Evolutionary conservation across 2,329 filamentous ascomycete species (phyloP).

Genomic region (Xylariaceae sp.): DNA sequence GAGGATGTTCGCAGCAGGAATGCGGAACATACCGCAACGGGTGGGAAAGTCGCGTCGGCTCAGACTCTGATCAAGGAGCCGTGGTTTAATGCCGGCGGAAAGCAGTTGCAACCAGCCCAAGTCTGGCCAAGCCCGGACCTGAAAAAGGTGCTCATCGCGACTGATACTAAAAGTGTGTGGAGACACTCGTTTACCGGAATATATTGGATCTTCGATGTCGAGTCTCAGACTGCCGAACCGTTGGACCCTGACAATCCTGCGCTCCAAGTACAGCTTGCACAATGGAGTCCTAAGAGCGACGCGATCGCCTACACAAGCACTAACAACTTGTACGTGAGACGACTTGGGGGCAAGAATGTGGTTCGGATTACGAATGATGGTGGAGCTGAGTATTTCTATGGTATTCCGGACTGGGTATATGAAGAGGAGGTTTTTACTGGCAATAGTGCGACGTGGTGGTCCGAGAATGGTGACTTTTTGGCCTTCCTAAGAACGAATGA

Average conservation of each 20-base stretch:
- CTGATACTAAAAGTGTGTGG: conserved; percentile 76
- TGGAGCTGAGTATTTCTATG: conserved; percentile 87
- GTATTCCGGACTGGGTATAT: conserved; percentile 96
- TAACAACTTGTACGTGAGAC: conserved; percentile 88
- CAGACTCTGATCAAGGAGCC: conserved; percentile 75
- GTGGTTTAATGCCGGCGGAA: conserved; percentile 62
- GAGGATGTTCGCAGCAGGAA: conserved; percentile 75
- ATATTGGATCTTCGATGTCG: conserved; percentile 94
- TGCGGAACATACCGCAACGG: conserved; percentile 42
- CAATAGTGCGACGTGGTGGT: conserved; percentile 94
- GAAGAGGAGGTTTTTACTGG: conserved; percentile 80
- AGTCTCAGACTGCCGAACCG: conserved; percentile 74
- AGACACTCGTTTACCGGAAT: conserved; percentile 83
- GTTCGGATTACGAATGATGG: conserved; percentile 84
- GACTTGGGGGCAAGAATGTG: conserved; percentile 58
- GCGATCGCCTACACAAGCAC: conserved; percentile 85
- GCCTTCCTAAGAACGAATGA: conserved; percentile 95
- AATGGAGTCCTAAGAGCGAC: conserved; percentile 86
- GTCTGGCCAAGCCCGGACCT: conserved; percentile 81
- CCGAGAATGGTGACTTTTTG: conserved; percentile 82
- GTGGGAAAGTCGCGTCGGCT: conserved; percentile 48
- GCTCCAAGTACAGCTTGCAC: conserved; percentile 77
- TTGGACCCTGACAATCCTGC: conserved; percentile 70
- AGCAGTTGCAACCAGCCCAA: conserved; percentile 58
- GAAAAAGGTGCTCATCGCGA: conserved; percentile 82